Percentiles rank a stretch among this genome's conserved stretches.
Conservation (phyloP, 2,329 filamentous ascomycete species). For the Thielaviopsis punctulata region DNA sequence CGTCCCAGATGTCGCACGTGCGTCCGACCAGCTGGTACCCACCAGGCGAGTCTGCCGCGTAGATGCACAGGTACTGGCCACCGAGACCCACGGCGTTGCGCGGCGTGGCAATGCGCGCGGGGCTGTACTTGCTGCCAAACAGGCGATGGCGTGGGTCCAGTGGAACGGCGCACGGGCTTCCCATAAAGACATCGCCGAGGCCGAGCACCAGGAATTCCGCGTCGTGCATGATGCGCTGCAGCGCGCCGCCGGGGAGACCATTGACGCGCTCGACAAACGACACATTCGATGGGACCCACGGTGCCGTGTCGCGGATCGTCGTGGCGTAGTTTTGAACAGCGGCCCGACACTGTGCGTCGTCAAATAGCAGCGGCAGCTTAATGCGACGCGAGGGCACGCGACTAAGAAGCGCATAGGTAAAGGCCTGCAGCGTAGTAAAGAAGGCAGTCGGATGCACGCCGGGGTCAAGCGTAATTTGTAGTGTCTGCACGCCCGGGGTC, state of each 20-base stretch:
- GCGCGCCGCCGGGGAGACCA: conserved; percentile 15
- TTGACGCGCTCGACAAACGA: conserved; percentile 29
- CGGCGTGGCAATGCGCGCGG: conserved; percentile 22
- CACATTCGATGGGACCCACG: conserved; percentile 45
- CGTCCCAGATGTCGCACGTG: conserved; percentile 21
- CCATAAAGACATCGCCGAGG: conserved; percentile 24
- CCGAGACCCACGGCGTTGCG: conserved; percentile 21
- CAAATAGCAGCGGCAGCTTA: conserved; percentile 22
- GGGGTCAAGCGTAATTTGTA: conserved; percentile 18
- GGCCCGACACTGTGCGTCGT: conserved; percentile 24
- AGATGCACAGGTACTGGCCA: conserved; percentile 24
- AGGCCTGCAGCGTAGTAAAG: conserved; percentile 12
- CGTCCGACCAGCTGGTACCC: conserved; percentile 23
- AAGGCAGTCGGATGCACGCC: conserved; percentile 14
- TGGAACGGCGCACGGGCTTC: conserved; percentile 21
- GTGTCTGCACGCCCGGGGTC: conserved; percentile 20
- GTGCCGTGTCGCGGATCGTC: conserved; percentile 41
- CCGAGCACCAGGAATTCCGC: conserved; percentile 22
- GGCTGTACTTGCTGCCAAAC: conserved; percentile 23
- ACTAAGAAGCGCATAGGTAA: conserved; percentile 1
- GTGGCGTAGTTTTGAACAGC: conserved; percentile 43
- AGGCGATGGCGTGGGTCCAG: conserved; percentile 21
- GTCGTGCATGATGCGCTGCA: conserved; percentile 18
- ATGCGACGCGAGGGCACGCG: conserved; percentile 19
- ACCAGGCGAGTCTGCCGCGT: conserved; percentile 22